Conservation (phyloP, 495 filamentous ascomycete genomes). For the Neurospora discreta region DNA sequence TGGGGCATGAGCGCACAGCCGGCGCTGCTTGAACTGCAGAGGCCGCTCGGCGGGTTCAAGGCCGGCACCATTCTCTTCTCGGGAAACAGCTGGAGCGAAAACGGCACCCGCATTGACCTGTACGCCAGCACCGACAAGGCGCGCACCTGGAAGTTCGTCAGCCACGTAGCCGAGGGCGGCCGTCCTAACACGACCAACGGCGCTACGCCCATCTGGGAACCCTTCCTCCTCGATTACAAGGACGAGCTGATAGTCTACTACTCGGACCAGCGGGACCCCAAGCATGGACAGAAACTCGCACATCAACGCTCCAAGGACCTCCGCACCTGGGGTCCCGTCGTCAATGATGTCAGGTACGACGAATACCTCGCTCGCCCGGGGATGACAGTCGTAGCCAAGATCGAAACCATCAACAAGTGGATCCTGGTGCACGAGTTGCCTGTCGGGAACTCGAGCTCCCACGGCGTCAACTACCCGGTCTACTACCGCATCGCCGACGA, state of each 20-base stretch:
- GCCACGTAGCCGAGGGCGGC: conserved; percentile 53
- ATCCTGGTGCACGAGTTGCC: conserved; percentile 19
- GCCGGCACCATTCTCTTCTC: conserved; percentile 51
- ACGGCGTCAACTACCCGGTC: conserved; percentile 32
- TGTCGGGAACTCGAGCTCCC: conserved; percentile 18
- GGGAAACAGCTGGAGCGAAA: conserved; percentile 47
- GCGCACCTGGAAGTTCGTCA: conserved; percentile 53
- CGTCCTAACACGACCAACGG: conserved; percentile 50
- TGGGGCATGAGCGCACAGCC: conserved; percentile 60
- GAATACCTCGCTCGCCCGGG: conserved; percentile 54
- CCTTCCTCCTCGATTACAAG: conserved; percentile 47
- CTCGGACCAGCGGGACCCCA: conserved; percentile 55
- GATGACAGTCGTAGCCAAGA: conserved; percentile 46
- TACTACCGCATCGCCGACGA: conserved; percentile 40
- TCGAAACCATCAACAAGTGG: conserved; percentile 18
- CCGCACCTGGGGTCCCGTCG: conserved; percentile 43
- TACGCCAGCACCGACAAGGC: conserved; percentile 51
- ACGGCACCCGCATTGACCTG: conserved; percentile 51
- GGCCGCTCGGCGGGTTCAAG: conserved; percentile 42
- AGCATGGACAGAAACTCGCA: conserved; percentile 54
- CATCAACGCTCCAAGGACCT: conserved; percentile 50
- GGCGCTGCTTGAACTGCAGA: conserved; percentile 48
- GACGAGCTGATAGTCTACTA: conserved; percentile 53
- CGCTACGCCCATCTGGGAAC: conserved; percentile 59
- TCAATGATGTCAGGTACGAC: conserved; percentile 50